Percentiles rank a stretch among this genome's conserved stretches.
These are phyloP conservation scores for Schrenkiella parvula DNA, from an alignment of 345 rosid genomes.

Conservation along the genomic window DNA sequence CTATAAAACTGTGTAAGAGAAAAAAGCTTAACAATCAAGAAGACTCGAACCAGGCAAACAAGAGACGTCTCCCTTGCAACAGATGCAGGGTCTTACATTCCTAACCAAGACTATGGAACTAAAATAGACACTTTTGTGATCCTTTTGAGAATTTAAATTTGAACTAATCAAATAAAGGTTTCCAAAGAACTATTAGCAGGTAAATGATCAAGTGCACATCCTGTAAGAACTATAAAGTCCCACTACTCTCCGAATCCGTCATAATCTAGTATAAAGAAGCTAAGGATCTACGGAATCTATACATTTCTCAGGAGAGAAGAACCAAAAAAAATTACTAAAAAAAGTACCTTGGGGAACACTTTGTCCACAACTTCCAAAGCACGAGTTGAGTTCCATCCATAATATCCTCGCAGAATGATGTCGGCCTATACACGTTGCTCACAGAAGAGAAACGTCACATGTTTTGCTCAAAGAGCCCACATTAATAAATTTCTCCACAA, in stretches of 20 bases:
- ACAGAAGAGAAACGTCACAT: not conserved
- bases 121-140: not conserved
- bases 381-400: constrained; percentile 92
- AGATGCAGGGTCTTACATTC: not conserved
- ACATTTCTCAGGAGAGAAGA: not conserved
- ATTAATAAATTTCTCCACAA: not conserved
- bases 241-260: not conserved
- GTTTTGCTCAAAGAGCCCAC: not conserved
- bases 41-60: not conserved
- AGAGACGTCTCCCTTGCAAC: not conserved
- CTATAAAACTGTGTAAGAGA: not conserved
- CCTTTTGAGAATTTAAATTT: not conserved
- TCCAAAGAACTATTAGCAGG: not conserved
- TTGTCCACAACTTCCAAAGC: constrained; percentile 77
- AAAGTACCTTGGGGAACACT: constrained; percentile 78
- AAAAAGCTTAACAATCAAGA: not conserved
- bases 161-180: not conserved
- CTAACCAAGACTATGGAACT: not conserved
- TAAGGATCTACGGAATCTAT: not conserved
- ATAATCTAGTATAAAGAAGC: not conserved
- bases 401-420: constrained; percentile 75
- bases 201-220: not conserved
- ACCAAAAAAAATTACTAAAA: not conserved
- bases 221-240: not conserved
- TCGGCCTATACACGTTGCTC: constrained; percentile 60